Percentiles rank a stretch among this genome's conserved stretches.
Conservation (phyloP, 805 yeast genomes). For the Lipomyces mesembrius region DNA sequence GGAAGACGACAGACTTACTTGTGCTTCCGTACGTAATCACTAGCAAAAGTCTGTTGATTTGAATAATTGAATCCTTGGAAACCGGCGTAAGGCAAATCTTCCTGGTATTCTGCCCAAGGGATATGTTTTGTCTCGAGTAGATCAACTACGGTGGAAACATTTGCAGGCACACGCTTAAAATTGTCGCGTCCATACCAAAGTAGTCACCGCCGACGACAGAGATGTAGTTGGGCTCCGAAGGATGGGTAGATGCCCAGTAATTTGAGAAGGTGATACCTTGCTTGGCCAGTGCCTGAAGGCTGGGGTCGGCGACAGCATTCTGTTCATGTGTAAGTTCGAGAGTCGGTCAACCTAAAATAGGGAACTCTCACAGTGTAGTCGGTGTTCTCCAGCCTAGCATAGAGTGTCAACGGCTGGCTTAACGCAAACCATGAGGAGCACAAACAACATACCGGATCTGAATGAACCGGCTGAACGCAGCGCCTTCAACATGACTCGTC, state of each 20-base stretch:
- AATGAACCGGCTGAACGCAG: slow-evolving; percentile 49
- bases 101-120: slow-evolving; percentile 61
- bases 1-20: slow-evolving; percentile 37
- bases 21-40: slow-evolving; percentile 59
- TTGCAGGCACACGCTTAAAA: slow-evolving; percentile 52
- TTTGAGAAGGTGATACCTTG: slow-evolving; percentile 54
- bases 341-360: not conserved
- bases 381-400: slow-evolving; percentile 52
- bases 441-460: slow-evolving; percentile 47
- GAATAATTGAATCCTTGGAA: slow-evolving; percentile 55
- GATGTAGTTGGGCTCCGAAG: slow-evolving; percentile 60
- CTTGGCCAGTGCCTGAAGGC: slow-evolving; percentile 50
- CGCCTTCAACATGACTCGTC: slow-evolving; percentile 50
- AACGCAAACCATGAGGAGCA: too few species aligned
- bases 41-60: slow-evolving; percentile 51
- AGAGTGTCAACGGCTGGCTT: too few species aligned
- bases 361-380: slow-evolving; percentile 14
- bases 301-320: slow-evolving; percentile 55
- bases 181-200: slow-evolving; percentile 55
- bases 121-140: slow-evolving; percentile 53
- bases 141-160: slow-evolving; percentile 56
- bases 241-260: slow-evolving; percentile 59
- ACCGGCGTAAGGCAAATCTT: slow-evolving; percentile 59
- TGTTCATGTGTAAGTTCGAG: slow-evolving; percentile 42
- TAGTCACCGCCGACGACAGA: slow-evolving; percentile 59